Conservation (phyloP, 2,329 filamentous ascomycete genomes). For the Cladosporium colombiae region DNA sequence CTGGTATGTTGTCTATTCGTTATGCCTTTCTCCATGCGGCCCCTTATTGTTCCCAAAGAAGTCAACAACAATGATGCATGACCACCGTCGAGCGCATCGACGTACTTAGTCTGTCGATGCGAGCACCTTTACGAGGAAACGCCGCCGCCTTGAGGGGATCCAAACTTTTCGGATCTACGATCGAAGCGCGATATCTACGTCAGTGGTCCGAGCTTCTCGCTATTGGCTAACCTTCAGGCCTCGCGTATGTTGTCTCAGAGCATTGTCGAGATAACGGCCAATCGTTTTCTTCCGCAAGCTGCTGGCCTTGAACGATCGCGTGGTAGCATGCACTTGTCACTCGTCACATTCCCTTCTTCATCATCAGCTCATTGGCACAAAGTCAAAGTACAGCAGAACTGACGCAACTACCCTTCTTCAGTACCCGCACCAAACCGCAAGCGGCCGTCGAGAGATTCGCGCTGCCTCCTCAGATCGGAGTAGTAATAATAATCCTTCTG, state of each 20-base stretch:
- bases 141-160: neutral
- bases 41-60: neutral
- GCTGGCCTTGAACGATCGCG: neutral
- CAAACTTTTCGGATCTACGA: neutral
- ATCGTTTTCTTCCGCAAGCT: neutral
- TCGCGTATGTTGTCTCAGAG: conserved; percentile 10
- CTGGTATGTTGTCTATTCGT: conserved; percentile 14
- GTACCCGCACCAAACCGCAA: conserved; percentile 20
- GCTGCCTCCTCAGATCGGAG: conserved; percentile 1
- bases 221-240: conserved; percentile 4
- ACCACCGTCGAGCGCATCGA: neutral
- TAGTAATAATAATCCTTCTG: neutral
- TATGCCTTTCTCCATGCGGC: neutral
- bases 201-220: neutral
- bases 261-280: neutral
- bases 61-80: neutral
- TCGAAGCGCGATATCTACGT: conserved; percentile 6
- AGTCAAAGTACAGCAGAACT: conserved; percentile 12
- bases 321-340: neutral
- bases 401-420: conserved; percentile 4
- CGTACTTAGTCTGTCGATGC: conserved; percentile 2
- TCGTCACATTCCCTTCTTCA: neutral
- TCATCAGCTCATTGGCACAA: neutral
- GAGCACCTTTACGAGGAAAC: neutral
- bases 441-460: conserved; percentile 9